Conservation (phyloP, 495 filamentous ascomycete genomes). For the Talaromyces proteolyticus region DNA sequence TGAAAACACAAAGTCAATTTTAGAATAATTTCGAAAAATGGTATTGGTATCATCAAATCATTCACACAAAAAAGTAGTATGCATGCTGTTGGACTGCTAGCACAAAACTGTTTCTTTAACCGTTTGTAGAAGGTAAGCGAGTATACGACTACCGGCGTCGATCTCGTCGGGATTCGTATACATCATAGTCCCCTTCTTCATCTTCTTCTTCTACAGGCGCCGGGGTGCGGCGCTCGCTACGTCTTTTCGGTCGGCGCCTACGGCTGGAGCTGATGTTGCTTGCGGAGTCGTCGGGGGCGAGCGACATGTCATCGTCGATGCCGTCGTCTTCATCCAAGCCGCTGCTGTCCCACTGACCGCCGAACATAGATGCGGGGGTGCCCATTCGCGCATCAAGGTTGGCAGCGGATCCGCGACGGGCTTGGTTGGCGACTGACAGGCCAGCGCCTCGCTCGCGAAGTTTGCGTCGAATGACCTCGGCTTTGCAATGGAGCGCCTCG, state of each 20-base stretch:
- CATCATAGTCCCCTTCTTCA: slow-evolving; percentile 41
- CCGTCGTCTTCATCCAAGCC: slow-evolving; percentile 52
- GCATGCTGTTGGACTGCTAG: neutral
- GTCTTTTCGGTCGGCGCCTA: slow-evolving; percentile 59
- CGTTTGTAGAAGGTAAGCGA: too few species aligned
- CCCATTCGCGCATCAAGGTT: slow-evolving; percentile 47
- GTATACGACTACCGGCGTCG: slow-evolving; percentile 7
- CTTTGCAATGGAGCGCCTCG: slow-evolving; percentile 80
- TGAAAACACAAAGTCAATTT: too few species aligned
- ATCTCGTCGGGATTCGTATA: slow-evolving; percentile 24
- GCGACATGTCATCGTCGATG: slow-evolving; percentile 54
- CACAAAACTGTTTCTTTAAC: too few species aligned
- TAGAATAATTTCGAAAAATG: too few species aligned
- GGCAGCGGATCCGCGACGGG: slow-evolving; percentile 49
- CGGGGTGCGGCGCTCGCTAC: slow-evolving; percentile 72
- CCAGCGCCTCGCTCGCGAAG: slow-evolving; percentile 77
- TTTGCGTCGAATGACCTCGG: slow-evolving; percentile 72
- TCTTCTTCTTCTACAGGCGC: slow-evolving; percentile 83
- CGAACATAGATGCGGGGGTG: slow-evolving; percentile 46
- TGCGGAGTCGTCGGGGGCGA: slow-evolving; percentile 69
- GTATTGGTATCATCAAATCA: neutral
- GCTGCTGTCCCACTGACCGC: slow-evolving; percentile 34
- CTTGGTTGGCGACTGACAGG: slow-evolving; percentile 70
- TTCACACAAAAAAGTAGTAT: neutral
- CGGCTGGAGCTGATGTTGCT: slow-evolving; percentile 82